Percentiles rank a stretch among this genome's conserved stretches.
These are phyloP conservation scores for Platanus orientalis DNA, from an alignment of 164 flowering plant species.

Conservation along the genomic window DNA sequence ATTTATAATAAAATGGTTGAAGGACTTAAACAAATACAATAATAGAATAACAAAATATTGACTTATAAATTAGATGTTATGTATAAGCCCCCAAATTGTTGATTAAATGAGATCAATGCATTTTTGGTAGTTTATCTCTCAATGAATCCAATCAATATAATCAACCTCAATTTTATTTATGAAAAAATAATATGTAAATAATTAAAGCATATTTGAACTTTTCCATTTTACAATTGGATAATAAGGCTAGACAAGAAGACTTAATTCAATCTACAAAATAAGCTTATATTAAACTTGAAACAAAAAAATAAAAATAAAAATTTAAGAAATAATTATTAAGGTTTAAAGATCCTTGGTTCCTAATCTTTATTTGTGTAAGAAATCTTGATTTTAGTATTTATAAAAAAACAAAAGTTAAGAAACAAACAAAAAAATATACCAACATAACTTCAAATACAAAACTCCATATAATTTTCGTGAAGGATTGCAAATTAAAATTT, in stretches of 20 bases:
- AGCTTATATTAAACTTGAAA: constrained; percentile 81
- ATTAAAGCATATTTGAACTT: constrained; percentile 3
- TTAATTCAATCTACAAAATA: constrained; percentile 78
- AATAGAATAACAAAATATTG: not conserved
- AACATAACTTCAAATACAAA: too few relatives aligned
- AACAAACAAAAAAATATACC: too few relatives aligned
- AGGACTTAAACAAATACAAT: too few relatives aligned
- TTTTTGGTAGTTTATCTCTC: constrained; percentile 94
- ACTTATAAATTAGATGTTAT: constrained; percentile 91
- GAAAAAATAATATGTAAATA: not conserved
- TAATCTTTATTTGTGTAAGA: not conserved
- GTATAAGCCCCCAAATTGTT: constrained; percentile 73
- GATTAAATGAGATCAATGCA: constrained; percentile 71
- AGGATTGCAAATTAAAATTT: too few relatives aligned
- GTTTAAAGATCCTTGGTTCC: too few relatives aligned
- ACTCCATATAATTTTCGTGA: too few relatives aligned
- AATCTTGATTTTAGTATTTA: constrained; percentile 30
- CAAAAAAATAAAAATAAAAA: too few relatives aligned
- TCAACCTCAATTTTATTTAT: not conserved
- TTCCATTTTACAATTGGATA: constrained; percentile 70
- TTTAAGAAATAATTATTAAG: too few relatives aligned
- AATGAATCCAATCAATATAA: constrained; percentile 80
- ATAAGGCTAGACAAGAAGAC: constrained; percentile 71
- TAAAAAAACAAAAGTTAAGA: too few relatives aligned
- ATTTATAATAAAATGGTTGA: not conserved